Evolutionary conservation across 1,284 basidiomycete species (phyloP), one percentile per base, ranked within the genome.

Genomic region (Pulchroboletus neoregius): DNA sequence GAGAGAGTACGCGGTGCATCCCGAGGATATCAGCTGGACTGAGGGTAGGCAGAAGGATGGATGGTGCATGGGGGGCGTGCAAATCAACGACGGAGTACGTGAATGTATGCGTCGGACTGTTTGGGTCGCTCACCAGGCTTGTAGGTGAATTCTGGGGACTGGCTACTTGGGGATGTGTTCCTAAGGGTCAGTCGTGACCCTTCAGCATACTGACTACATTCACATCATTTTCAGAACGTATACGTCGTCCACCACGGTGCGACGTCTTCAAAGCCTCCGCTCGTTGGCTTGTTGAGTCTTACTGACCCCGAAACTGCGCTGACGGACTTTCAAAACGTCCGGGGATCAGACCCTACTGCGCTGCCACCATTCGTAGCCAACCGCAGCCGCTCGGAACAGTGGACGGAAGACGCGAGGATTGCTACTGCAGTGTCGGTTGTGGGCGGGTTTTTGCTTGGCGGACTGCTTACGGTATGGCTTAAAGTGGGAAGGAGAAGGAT

Each of bases 1-100:
- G 37, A 59, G 57, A 41, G 73, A 76, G 55, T 79, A 75, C 47
- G 50, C 68, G 0, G 54, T 82, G 22, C 71, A 81, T 55, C 79
- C 79, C 18, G 66, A 66, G 40, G 80, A 82, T 56, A 57, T 80
- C 46, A 75, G 68, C 50, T 80, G 77, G 78, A 64, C 64, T 28
- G 69, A 71, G 45, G 70, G 68, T 27, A 62, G 58, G 26, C 57
- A 58, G 26, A 58, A 58, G 12, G 69, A 68, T 27, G 73, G 68
- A 5, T 82, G 77, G 79, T 82, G 80, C 62, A 65, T 73, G 54
- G 79, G 77, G 16, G 80, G 80, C 28, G 62, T 82, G 22, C 80
- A 82, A 52, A 68, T 70, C 26, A 80, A 77, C 47, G 75, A 82
- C 54, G 61, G 61, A 24, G 78, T 78, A 54, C 48, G 70, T 60